A percentile compares a stretch with the other conserved stretches of the same genome.
Conservation (phyloP, 2,329 filamentous ascomycete genomes). For the Talaromyces rugulosus region DNA sequence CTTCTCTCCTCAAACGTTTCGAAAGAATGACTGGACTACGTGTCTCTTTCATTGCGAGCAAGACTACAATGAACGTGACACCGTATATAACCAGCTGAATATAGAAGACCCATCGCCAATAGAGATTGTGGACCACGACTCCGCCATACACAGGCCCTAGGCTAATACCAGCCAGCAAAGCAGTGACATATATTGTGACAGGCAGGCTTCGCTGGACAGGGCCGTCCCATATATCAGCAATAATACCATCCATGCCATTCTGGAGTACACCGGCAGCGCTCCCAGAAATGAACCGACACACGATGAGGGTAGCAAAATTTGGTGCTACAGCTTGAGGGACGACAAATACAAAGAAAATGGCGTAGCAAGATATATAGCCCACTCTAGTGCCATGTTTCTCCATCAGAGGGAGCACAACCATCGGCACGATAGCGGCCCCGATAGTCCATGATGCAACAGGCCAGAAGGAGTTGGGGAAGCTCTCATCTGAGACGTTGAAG, state of each 20-base stretch:
- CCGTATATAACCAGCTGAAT: slow-evolving; percentile 34
- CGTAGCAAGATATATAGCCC: slow-evolving; percentile 37
- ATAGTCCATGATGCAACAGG: slow-evolving; percentile 29
- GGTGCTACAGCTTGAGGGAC: slow-evolving; percentile 41
- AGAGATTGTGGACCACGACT: slow-evolving; percentile 22
- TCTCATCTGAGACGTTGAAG: slow-evolving; percentile 25
- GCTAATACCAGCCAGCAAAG: slow-evolving; percentile 38
- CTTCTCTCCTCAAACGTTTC: neutral
- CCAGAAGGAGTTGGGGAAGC: slow-evolving; percentile 31
- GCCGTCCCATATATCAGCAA: slow-evolving; percentile 30
- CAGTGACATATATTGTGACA: slow-evolving; percentile 40
- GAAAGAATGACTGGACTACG: neutral
- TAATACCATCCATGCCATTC: slow-evolving; percentile 29
- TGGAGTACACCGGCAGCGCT: slow-evolving; percentile 37
- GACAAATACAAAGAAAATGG: slow-evolving; percentile 38
- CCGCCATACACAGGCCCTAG: slow-evolving; percentile 45
- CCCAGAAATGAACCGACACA: slow-evolving; percentile 43
- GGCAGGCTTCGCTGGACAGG: slow-evolving; percentile 33
- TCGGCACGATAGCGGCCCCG: slow-evolving; percentile 24
- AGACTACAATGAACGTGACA: neutral
- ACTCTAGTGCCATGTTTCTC: slow-evolving; percentile 39
- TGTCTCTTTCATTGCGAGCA: neutral
- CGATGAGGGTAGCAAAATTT: slow-evolving; percentile 44
- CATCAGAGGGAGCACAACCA: slow-evolving; percentile 30
- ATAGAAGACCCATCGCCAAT: slow-evolving; percentile 38